Evolutionary conservation across 2,329 filamentous ascomycete genomes (phyloP).

Genomic region (Didymosphaeria variabile): DNA sequence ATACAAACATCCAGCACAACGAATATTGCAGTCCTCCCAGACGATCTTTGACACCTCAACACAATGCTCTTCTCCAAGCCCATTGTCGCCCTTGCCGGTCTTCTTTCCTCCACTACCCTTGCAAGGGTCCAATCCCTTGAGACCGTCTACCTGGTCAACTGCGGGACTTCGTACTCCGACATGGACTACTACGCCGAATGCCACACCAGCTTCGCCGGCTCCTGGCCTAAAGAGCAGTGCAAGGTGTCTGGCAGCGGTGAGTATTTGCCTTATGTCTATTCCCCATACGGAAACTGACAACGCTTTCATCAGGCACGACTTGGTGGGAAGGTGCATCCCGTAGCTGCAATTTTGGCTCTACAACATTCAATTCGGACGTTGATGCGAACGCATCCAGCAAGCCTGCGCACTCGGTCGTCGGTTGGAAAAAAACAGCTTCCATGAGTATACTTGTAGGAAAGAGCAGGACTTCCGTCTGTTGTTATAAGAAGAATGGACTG

Average conservation of each 20-base stretch:
- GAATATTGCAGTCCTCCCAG: neutral
- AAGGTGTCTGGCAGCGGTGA: neutral
- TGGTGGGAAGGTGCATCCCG: neutral
- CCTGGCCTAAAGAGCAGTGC: neutral
- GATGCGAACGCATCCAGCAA: neutral
- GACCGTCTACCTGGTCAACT: neutral
- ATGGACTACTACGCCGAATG: slow-evolving; percentile 5
- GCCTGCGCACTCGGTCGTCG: neutral
- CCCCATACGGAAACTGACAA: neutral
- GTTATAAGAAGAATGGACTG: neutral
- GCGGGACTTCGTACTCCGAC: neutral
- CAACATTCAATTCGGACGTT: neutral
- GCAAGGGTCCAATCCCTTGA: neutral
- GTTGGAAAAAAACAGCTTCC: neutral
- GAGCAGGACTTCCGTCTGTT: neutral
- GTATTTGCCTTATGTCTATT: neutral
- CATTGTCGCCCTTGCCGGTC: neutral
- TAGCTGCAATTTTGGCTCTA: neutral
- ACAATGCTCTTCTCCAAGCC: neutral
- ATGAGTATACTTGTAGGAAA: neutral
- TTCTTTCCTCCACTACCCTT: neutral
- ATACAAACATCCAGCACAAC: neutral
- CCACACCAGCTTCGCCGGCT: neutral
- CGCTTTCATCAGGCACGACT: neutral
- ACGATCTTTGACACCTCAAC: neutral